Evolutionary conservation across 139 green algal genomes (phyloP), one percentile per base, ranked within the genome.

Genomic region (Chlamydomonas schloesseri): DNA sequence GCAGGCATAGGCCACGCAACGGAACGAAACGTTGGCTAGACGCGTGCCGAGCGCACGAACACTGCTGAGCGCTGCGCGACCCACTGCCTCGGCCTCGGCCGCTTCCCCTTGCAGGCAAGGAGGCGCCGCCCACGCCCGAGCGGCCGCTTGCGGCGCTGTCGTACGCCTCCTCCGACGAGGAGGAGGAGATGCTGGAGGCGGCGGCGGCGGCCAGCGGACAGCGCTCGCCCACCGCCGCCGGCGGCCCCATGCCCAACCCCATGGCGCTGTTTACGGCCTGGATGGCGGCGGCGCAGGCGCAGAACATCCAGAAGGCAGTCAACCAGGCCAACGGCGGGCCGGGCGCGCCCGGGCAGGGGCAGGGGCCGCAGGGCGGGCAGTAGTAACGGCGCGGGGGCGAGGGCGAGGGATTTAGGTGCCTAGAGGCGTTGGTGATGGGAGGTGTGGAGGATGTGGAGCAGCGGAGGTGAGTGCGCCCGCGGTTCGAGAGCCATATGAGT

Each of bases 181-280:
- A 77, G 33, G 67, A 76, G 8, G 65, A 65, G 67, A 31, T 11
- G 9, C 46, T 68, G 29, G 65, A 15, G 50, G 69, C 33, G 55
- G 33, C 28, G 26, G 46, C 55, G 37, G 60, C 70, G 29, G 34
- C 46, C 69, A 46, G 69, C 70, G 50, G 37, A 57, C 55, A 69
- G 26, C 13, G 47, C 42, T 26, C 55, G 50, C n/a, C 64, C 47
- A 26, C 57, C 57, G 26, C 20, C 50, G n/a, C 8, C n/a, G 46
- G 26, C 47, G 67, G 33, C n/a, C 13, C 29, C n/a, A 47, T 77
- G 46, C 58, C 79, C 62, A 88, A 93, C 69, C 87, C 90, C 23
- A 81, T 91, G 81, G 84, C 89, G 18, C 76, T 94, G 65, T 88
- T 92, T 24, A 91, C 91, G 20, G 91, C 91, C 6, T 89, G 92